phyloP scores from a whole-genome alignment of 73 alveolate species.

The Paramecium primaurelia region DNA sequence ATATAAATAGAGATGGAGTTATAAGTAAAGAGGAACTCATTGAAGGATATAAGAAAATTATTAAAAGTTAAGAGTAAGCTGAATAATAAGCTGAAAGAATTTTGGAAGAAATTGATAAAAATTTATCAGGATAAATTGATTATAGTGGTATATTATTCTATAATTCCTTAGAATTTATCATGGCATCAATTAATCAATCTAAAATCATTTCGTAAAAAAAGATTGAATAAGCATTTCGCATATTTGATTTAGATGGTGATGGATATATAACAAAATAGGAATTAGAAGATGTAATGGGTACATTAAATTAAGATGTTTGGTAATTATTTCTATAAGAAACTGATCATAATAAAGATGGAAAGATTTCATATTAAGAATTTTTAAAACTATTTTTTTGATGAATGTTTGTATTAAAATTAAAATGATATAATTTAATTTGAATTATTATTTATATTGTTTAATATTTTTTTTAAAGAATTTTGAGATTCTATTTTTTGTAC shows the following conservation, averaged over 20 bases:
- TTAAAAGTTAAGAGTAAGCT: slow-evolving; percentile 5
- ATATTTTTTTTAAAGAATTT: background rate
- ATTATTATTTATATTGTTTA: background rate
- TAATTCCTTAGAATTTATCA: slow-evolving; percentile 13
- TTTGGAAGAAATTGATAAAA: slow-evolving; percentile 53
- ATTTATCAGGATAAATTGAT: slow-evolving; percentile 64
- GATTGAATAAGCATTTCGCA: slow-evolving; percentile 59
- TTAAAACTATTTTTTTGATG: background rate
- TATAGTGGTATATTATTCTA: slow-evolving; percentile 26
- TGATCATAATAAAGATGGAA: slow-evolving; percentile 51
- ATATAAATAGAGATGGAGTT: slow-evolving; percentile 75
- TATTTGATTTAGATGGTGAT: slow-evolving; percentile 63
- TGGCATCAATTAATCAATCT: slow-evolving; percentile 50
- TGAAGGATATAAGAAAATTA: slow-evolving; percentile 47
- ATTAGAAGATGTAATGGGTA: slow-evolving; percentile 51
- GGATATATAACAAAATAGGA: slow-evolving; percentile 57
- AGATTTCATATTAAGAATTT: slow-evolving; percentile 47
- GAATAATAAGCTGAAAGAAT: slow-evolving; percentile 50
- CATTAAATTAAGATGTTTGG: slow-evolving; percentile 50
- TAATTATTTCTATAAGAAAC: background rate
- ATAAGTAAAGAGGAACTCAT: slow-evolving; percentile 71
- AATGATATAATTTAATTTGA: background rate
- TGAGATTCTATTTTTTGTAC: no score
- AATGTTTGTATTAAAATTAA: background rate
- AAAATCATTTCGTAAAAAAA: slow-evolving; percentile 45